These are phyloP conservation scores for Bertia moriformis DNA, from an alignment of 2,329 filamentous ascomycete species.

Conservation along the genomic window DNA sequence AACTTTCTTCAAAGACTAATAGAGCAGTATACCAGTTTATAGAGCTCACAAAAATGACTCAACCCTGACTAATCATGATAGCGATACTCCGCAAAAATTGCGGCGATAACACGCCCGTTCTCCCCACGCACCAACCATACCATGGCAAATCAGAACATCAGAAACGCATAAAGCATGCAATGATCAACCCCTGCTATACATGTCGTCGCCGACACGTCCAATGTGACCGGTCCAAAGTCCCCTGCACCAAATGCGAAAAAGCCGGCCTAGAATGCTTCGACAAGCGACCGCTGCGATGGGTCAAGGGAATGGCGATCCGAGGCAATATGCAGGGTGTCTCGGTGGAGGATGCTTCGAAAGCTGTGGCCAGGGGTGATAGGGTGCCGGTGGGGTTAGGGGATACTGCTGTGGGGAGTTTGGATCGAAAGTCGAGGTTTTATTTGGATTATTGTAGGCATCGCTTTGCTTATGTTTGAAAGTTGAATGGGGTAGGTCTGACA, in stretches of 20 bases:
- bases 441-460: slow-evolving; percentile 14
- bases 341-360: background rate
- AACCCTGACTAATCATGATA: too few species aligned
- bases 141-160: too few species aligned
- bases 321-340: slow-evolving; percentile 8
- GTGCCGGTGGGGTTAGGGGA: background rate
- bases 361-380: background rate
- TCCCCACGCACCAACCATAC: too few species aligned
- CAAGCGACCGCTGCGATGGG: slow-evolving; percentile 16
- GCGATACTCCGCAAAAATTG: too few species aligned
- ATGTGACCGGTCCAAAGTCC: slow-evolving; percentile 12
- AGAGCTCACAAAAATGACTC: too few species aligned
- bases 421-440: slow-evolving; percentile 12
- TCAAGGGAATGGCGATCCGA: slow-evolving; percentile 17
- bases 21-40: too few species aligned
- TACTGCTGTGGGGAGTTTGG: slow-evolving; percentile 4
- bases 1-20: too few species aligned
- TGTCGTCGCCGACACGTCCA: slow-evolving; percentile 17
- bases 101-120: too few species aligned
- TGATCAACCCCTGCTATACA: slow-evolving; percentile 13
- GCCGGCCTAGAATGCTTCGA: slow-evolving; percentile 15
- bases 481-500: background rate
- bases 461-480: too few species aligned
- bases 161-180: too few species aligned
- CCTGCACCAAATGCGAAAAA: slow-evolving; percentile 16